Percentiles rank a stretch among this genome's conserved stretches.
Conservation (phyloP, 140 eudicot genomes). For the Flaveria floridana region DNA sequence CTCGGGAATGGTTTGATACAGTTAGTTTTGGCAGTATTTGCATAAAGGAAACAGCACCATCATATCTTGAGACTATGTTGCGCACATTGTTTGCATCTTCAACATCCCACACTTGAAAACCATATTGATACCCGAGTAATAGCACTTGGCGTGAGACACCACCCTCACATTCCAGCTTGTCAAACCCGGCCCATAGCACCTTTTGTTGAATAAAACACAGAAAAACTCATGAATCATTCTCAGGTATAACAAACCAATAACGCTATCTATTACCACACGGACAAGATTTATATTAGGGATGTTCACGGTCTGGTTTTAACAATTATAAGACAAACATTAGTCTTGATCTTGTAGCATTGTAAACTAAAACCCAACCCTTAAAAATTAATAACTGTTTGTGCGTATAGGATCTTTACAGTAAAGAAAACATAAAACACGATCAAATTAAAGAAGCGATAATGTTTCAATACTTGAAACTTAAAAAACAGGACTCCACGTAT, state of each 20-base stretch:
- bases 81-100: slow-evolving; percentile 75
- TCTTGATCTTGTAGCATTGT: not conserved
- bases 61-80: slow-evolving; percentile 62
- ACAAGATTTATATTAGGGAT: not conserved
- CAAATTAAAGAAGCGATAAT: not conserved
- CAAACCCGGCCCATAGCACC: slow-evolving; percentile 96
- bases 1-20: slow-evolving; percentile 39
- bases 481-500: not conserved
- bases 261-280: not conserved
- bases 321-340: not conserved
- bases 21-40: slow-evolving; percentile 66
- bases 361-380: not conserved
- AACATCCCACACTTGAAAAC: slow-evolving; percentile 97
- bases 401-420: no score
- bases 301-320: not conserved
- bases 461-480: not conserved
- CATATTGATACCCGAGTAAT: slow-evolving; percentile 74
- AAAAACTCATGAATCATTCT: slow-evolving; percentile 3
- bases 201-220: slow-evolving; percentile 17
- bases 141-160: slow-evolving; percentile 48
- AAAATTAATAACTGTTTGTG: not conserved
- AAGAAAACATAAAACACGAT: not conserved
- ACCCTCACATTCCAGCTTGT: slow-evolving; percentile 65
- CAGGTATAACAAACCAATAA: not conserved
- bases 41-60: slow-evolving; percentile 81